Evolutionary conservation across 2,329 filamentous ascomycete species (phyloP).

Genomic region (Epichloe gansuensis): DNA sequence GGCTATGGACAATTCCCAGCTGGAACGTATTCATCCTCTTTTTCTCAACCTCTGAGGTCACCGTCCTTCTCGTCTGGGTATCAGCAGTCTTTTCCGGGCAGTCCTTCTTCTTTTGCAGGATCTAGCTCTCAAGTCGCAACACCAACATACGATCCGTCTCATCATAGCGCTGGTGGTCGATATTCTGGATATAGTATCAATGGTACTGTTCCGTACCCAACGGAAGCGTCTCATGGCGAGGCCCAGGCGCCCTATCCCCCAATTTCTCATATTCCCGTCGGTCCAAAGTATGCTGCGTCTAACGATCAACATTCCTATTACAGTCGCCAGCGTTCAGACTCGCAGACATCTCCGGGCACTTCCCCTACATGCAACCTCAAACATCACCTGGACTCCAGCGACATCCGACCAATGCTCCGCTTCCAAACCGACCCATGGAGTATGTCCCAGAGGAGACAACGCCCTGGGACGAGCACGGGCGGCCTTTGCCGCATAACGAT

Average conservation of each 20-base stretch:
- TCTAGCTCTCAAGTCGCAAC: slow-evolving; percentile 16
- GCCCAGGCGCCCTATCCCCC: slow-evolving; percentile 38
- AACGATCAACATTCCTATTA: slow-evolving; percentile 34
- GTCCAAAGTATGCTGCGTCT: slow-evolving; percentile 34
- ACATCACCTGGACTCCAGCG: slow-evolving; percentile 36
- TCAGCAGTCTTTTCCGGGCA: slow-evolving; percentile 27
- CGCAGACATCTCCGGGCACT: slow-evolving; percentile 34
- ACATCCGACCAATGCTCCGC: slow-evolving; percentile 47
- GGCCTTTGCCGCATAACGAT: slow-evolving; percentile 16
- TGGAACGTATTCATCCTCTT: slow-evolving; percentile 19
- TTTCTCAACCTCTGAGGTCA: slow-evolving; percentile 12
- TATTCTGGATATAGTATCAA: slow-evolving; percentile 18
- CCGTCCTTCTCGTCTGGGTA: slow-evolving; percentile 24
- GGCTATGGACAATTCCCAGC: slow-evolving; percentile 26
- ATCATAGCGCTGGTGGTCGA: slow-evolving; percentile 13
- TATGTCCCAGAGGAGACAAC: slow-evolving; percentile 30
- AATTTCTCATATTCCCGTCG: slow-evolving; percentile 40
- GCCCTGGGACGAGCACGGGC: slow-evolving; percentile 28
- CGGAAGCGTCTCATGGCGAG: slow-evolving; percentile 4
- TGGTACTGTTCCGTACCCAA: slow-evolving; percentile 23
- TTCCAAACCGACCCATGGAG: slow-evolving; percentile 42
- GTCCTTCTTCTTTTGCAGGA: slow-evolving; percentile 19
- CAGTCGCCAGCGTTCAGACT: slow-evolving; percentile 35
- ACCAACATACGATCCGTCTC: slow-evolving; percentile 26
- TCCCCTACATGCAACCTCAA: slow-evolving; percentile 32